Conservation (phyloP, 2,329 filamentous ascomycete species). For the Beauveria rudraprayagi region DNA sequence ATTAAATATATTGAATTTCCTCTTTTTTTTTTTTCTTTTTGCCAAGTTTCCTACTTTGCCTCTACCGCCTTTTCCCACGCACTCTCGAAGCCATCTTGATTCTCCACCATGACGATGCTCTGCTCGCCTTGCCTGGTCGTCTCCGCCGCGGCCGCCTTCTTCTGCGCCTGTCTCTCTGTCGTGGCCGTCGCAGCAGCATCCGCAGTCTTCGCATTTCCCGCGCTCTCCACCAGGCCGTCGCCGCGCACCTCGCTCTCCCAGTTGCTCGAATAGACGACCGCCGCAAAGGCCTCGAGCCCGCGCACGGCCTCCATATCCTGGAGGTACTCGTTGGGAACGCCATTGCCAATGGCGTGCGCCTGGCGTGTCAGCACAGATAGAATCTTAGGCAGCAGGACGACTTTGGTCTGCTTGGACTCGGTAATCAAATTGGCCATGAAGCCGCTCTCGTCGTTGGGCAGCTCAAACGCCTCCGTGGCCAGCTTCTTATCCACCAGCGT, state of each 20-base stretch:
- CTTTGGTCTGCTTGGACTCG: conserved; percentile 50
- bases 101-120: conserved; percentile 46
- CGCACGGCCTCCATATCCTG: conserved; percentile 67
- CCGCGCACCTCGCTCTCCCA: conserved; percentile 59
- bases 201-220: conserved; percentile 25
- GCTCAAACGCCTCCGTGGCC: conserved; percentile 68
- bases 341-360: conserved; percentile 80
- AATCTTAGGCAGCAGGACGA: conserved; percentile 69
- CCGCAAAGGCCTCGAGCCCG: conserved; percentile 75
- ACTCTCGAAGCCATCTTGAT: conserved; percentile 50
- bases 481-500: conserved; percentile 77
- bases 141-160: conserved; percentile 17
- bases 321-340: conserved; percentile 62
- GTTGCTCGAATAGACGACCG: conserved; percentile 81
- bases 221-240: conserved; percentile 33
- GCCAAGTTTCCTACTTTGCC: not conserved
- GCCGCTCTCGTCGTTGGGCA: conserved; percentile 21
- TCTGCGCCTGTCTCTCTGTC: conserved; percentile 14
- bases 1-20: not conserved
- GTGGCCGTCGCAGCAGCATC: conserved; percentile 14
- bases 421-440: conserved; percentile 42
- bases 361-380: conserved; percentile 85
- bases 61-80: conserved; percentile 58
- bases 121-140: conserved; percentile 29
- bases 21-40: not conserved